Evolutionary conservation across 306 rosid species (phyloP), one percentile per base, ranked within the genome.

Genomic region (Inga laurina): DNA sequence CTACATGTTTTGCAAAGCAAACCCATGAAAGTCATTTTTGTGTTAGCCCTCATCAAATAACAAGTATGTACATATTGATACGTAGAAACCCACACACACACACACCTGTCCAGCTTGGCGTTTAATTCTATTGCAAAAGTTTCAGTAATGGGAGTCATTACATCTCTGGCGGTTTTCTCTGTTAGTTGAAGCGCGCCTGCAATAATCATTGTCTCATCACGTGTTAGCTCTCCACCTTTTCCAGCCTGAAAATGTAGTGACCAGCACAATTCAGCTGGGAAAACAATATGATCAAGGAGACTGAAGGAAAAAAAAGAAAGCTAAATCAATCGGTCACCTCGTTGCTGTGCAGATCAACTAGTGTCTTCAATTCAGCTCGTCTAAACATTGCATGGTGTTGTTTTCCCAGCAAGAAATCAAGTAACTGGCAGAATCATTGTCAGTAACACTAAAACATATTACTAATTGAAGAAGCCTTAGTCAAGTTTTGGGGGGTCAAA

Each of bases 191-290:
- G 99, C 37, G 99, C 99, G 75, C 99, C 99, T 3, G 98, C 97
- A 88, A 96, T 96, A 82, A 95, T 95, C 3, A 97, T 95, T 66
- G 99, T 95, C 87, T 95, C 99, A 87, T 95, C 99, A 86, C 92
- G 99, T 13, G 99, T 95, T 86, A 95, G 89, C 65, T 95, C 99
- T 76, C 99, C 99, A 16, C 99, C 98, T 88, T 95, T 95, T 81
- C 99, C 99, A 83, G 99, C 99, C 99, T 95, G 57, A n/a, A 10
- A 16, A 22, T 45, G 49, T 19, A 19, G 34, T 4, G 49, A n/a
- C 10, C 11, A 13, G 30, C 52, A 41, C 34, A 41, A 11, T 5
- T 27, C 39, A 64, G 18, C 5, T 0, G 69, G 13, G 51, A 19
- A 16, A 69, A 4, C 69, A 64, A 18, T 19, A 69, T 39, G 6